phyloP scores from a whole-genome alignment of 768 basidiomycete species.

The Lentinula lateritia region DNA sequence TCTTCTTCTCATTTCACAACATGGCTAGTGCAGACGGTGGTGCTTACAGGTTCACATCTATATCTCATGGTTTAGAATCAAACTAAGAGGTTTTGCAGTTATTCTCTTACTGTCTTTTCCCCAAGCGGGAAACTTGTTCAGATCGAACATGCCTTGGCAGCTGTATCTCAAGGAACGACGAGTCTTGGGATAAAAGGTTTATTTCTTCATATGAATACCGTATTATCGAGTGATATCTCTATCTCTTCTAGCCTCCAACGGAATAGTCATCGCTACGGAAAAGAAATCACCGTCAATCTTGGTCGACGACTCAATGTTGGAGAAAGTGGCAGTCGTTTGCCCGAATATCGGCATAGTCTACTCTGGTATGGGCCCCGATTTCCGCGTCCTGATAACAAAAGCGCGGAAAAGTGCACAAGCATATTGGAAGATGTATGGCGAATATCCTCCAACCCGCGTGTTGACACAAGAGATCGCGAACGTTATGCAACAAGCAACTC shows the following conservation, averaged over 20 bases:
- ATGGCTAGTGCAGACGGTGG: conserved; percentile 84
- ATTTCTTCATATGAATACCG: conserved; percentile 11
- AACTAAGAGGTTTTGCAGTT: conserved; percentile 43
- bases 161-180: conserved; percentile 92
- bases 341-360: conserved; percentile 99
- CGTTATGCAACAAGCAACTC: conserved; percentile 98
- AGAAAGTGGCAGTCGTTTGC: conserved; percentile 95
- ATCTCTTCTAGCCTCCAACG: conserved; percentile 78
- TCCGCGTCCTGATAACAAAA: conserved; percentile 87
- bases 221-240: not conserved
- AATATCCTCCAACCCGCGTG: conserved; percentile 95
- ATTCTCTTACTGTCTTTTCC: conserved; percentile 98
- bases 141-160: conserved; percentile 98
- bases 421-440: conserved; percentile 99
- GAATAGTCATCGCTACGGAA: conserved; percentile 98
- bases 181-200: conserved; percentile 97
- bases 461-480: conserved; percentile 96
- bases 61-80: conserved; percentile 1
- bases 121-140: conserved; percentile 99
- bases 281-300: conserved; percentile 98
- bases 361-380: conserved; percentile 99
- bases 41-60: conserved; percentile 54
- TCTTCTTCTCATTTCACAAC: not conserved
- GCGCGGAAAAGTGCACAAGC: conserved; percentile 97
- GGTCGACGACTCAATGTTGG: conserved; percentile 96